Evolutionary conservation across 2,329 filamentous ascomycete genomes (phyloP).

Genomic region (Berkeleyomyces rouxiae): DNA sequence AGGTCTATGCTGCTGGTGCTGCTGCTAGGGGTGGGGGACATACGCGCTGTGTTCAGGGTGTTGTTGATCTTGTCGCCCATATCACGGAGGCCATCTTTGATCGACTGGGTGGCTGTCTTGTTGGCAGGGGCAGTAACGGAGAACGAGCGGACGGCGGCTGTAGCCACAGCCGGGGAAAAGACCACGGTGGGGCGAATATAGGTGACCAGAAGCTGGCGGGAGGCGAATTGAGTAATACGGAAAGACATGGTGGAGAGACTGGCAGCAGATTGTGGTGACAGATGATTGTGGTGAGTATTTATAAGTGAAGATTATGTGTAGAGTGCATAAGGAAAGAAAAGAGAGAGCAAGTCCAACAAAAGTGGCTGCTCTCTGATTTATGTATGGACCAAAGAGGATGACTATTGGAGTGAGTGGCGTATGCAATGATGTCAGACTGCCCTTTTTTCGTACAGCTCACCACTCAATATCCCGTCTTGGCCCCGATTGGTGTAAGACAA

Average conservation of each 20-base stretch:
- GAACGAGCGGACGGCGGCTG: conserved; percentile 32
- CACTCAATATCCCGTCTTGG: background rate
- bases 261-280: background rate
- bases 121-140: conserved; percentile 28
- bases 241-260: conserved; percentile 5
- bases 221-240: conserved; percentile 19
- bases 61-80: conserved; percentile 46
- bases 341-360: background rate
- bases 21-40: conserved; percentile 17
- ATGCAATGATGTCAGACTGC: conserved; percentile 8
- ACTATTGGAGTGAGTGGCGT: background rate
- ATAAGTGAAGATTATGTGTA: background rate
- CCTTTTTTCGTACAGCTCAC: background rate
- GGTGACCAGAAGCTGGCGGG: conserved; percentile 25
- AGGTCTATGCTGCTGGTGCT: background rate
- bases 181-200: conserved; percentile 1
- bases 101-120: conserved; percentile 35
- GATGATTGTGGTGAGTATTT: background rate
- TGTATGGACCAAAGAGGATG: background rate
- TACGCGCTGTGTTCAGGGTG: conserved; percentile 42
- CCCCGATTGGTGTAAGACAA: background rate
- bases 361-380: background rate
- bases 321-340: background rate
- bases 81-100: conserved; percentile 41
- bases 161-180: conserved; percentile 23